Conservation (phyloP, 306 rosid species). For the Acacia confusa region DNA sequence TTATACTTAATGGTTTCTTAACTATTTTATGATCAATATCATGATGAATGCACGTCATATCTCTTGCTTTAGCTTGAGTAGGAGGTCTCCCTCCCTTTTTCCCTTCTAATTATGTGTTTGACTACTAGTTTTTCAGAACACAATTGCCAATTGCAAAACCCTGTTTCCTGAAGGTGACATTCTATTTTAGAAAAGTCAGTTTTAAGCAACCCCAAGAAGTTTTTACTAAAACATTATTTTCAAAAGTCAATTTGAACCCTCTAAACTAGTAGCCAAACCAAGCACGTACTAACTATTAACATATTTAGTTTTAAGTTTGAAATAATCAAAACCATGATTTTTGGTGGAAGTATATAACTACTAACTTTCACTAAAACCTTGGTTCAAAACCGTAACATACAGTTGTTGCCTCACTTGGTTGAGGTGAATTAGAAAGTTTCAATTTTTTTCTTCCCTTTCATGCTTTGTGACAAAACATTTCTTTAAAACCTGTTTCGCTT, state of each 20-base stretch:
- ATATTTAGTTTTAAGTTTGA: too few relatives aligned
- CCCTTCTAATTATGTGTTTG: not conserved
- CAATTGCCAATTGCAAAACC: too few relatives aligned
- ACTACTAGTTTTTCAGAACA: not conserved
- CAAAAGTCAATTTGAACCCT: not conserved
- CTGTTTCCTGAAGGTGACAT: too few relatives aligned
- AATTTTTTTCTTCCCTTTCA: not conserved
- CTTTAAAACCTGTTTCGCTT: conserved; percentile 10
- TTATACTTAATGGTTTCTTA: not conserved
- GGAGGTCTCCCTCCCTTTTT: not conserved
- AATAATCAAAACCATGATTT: not conserved
- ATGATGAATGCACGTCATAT: not conserved
- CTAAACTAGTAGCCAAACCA: not conserved
- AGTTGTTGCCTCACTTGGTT: not conserved
- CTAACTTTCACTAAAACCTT: too few relatives aligned
- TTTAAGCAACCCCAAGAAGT: not conserved
- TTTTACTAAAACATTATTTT: too few relatives aligned
- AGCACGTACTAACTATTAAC: too few relatives aligned
- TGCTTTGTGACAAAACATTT: not conserved
- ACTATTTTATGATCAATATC: not conserved
- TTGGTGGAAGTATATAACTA: not conserved
- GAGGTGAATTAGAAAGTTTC: not conserved
- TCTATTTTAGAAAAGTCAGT: not conserved
- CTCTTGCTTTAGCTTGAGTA: conserved; percentile 10
- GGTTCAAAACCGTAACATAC: not conserved